These are phyloP conservation scores for Curvularia hawaiiensis DNA, from an alignment of 2,329 filamentous ascomycete species.

Conservation along the genomic window DNA sequence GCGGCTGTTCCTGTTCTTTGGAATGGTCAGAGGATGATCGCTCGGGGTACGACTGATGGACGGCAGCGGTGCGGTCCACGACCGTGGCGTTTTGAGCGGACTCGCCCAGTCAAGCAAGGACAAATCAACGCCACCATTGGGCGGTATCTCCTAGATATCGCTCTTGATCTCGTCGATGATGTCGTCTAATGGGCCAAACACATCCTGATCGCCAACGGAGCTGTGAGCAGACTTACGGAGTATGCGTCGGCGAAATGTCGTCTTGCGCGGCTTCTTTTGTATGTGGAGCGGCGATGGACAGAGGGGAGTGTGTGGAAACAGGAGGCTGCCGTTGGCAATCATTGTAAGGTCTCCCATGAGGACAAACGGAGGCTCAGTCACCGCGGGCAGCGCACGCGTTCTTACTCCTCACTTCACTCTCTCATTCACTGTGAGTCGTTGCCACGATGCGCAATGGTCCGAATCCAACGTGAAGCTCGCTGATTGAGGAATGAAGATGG, in stretches of 20 bases:
- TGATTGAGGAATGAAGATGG: constrained; percentile 1
- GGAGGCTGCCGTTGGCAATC: constrained; percentile 15
- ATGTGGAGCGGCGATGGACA: constrained; percentile 39
- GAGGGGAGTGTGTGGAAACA: constrained; percentile 23
- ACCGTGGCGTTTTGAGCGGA: constrained; percentile 25
- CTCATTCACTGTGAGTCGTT: constrained; percentile 11
- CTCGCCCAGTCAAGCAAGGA: constrained; percentile 22
- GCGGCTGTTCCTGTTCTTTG: constrained; percentile 40
- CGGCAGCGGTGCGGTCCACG: constrained; percentile 34
- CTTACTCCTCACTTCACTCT: constrained; percentile 14
- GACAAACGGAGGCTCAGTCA: constrained; percentile 14
- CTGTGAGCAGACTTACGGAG: constrained; percentile 29
- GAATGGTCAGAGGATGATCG: constrained; percentile 39
- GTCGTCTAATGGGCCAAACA: constrained; percentile 39
- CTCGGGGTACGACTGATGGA: constrained; percentile 39
- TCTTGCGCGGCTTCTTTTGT: constrained; percentile 34
- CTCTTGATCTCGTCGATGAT: constrained; percentile 43
- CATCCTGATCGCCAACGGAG: constrained; percentile 11
- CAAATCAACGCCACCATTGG: constrained; percentile 16
- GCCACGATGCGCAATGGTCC: not conserved
- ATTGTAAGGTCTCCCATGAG: constrained; percentile 16
- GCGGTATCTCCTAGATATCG: constrained; percentile 33
- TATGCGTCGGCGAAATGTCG: constrained; percentile 33
- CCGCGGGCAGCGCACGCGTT: constrained; percentile 10
- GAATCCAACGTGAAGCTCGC: not conserved